These are phyloP conservation scores for Malassezia brasiliensis DNA, from an alignment of 1,284 basidiomycete genomes.

Conservation along the genomic window DNA sequence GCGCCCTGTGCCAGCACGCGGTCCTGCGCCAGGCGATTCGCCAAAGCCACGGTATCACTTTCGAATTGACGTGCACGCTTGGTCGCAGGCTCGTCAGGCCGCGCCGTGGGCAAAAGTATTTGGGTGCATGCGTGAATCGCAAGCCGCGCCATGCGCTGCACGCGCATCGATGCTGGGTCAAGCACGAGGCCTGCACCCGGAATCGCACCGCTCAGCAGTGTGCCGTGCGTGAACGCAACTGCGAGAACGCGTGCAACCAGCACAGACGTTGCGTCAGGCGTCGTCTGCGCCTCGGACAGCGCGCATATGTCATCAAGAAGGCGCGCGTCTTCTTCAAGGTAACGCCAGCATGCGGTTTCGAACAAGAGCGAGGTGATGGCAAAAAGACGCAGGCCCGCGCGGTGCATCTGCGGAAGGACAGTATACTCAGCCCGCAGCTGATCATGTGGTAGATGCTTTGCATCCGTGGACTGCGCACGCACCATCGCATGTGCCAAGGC, in stretches of 20 bases:
- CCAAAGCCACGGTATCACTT: conserved; percentile 23
- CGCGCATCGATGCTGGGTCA: conserved; percentile 23
- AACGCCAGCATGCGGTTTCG: conserved; percentile 15
- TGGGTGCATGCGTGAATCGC: conserved; percentile 11
- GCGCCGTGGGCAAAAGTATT: neutral
- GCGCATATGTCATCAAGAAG: conserved; percentile 21
- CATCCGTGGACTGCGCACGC: neutral
- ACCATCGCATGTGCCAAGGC: conserved; percentile 45
- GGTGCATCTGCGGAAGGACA: conserved; percentile 16
- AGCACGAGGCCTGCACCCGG: conserved; percentile 20
- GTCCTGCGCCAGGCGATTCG: conserved; percentile 18
- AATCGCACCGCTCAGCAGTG: neutral
- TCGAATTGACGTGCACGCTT: conserved; percentile 31
- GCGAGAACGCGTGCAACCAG: conserved; percentile 21
- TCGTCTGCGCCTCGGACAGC: conserved; percentile 13
- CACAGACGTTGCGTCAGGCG: neutral
- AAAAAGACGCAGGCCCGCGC: conserved; percentile 20
- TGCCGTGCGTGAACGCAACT: conserved; percentile 15
- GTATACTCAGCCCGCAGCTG: conserved; percentile 20
- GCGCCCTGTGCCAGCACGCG: conserved; percentile 16
- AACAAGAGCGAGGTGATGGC: conserved; percentile 18
- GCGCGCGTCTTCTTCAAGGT: conserved; percentile 6
- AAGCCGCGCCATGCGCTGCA: conserved; percentile 25
- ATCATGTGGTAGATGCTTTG: conserved; percentile 10
- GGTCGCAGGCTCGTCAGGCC: conserved; percentile 1